Evolutionary conservation across 2,329 filamentous ascomycete genomes (phyloP), one percentile per base, ranked within the genome.

Genomic region (Uncinocarpus reesii): DNA sequence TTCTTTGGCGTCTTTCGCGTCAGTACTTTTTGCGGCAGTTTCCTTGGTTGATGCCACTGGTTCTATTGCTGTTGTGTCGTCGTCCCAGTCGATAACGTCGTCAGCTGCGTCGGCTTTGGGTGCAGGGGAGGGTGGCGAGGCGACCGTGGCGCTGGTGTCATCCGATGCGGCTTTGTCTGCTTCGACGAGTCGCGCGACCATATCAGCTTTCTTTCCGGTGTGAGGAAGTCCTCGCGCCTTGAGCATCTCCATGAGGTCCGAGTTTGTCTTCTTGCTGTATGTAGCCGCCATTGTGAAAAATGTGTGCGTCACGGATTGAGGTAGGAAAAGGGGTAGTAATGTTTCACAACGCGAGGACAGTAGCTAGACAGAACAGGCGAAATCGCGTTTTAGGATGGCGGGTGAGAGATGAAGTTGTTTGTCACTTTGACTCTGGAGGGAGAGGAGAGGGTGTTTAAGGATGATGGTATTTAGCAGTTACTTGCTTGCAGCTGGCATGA

Each of bases 201-300:
- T 61, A 4, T 74, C 71, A 16, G 70, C 71, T 56, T 74, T 74
- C 55, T 73, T 73, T 49, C 71, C 71, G 2, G 66, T 69, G 56
- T 71, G 66, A 5, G 69, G 63, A 32, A 74, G 62, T n/a, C 61
- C 65, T 34, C 71, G 70, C 18, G 65, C 60, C 56, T 73, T 74
- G 51, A 74, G 67, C 31, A 74, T 69, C 53, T 73, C 71, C 50
- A 70, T 61, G 35, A 74, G 60, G 52, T 74, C 70, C 15, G 67
- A 69, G 47, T 72, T 71, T 44, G 71, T 74, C 59, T 72, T 72
- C 55, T 72, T 73, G 52, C 63, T 61, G 63, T 74, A 74, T 52
- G 73, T 70, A 50, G 65, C 60, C 34, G 65, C 56, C 66, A 68
- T 69, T 15, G 37, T 51, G 52, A 47, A 24, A 11, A 29, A 29